Evolutionary conservation across 768 basidiomycete genomes (phyloP).

Genomic region (Suillus paluster): DNA sequence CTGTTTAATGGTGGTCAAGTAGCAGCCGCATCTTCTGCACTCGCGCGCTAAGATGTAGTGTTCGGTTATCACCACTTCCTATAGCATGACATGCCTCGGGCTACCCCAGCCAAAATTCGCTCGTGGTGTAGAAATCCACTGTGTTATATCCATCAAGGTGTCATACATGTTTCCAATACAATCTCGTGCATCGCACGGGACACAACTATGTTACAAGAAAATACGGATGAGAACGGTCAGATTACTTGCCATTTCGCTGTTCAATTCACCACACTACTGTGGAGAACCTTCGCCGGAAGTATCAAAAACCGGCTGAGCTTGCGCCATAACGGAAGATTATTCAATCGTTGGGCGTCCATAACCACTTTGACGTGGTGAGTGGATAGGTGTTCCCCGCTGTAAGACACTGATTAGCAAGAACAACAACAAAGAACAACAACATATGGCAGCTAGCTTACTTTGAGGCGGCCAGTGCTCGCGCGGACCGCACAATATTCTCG

Average conservation of each 20-base stretch:
- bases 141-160: background rate
- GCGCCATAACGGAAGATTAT: background rate
- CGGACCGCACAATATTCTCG: background rate
- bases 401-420: background rate
- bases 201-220: background rate
- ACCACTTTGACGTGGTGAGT: background rate
- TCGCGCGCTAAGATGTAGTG: background rate
- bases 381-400: constrained; percentile 1
- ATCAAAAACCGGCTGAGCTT: background rate
- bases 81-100: too few species aligned
- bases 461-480: background rate
- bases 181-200: background rate
- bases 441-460: background rate
- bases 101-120: background rate
- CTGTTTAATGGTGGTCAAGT: too few species aligned
- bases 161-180: background rate
- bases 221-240: background rate
- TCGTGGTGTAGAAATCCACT: background rate
- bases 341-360: background rate
- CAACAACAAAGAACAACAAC: too few species aligned
- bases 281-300: background rate
- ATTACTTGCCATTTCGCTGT: too few species aligned
- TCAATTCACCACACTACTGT: too few species aligned
- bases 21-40: background rate
- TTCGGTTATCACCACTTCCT: too few species aligned